Conservation (phyloP, 768 basidiomycete species). For the Leccinum imitatum region DNA sequence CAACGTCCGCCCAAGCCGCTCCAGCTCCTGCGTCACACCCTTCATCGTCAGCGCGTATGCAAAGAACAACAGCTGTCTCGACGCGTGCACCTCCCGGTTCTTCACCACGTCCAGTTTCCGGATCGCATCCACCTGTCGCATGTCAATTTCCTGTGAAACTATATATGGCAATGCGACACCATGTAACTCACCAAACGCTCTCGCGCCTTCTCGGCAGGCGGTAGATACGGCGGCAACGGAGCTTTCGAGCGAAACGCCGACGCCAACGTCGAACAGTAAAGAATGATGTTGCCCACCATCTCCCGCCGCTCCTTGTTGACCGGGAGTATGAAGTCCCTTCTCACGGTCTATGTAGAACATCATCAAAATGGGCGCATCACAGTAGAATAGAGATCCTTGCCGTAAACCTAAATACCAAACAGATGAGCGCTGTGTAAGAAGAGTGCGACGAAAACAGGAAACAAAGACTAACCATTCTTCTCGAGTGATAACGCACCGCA, state of each 20-base stretch:
- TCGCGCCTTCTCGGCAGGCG: conserved; percentile 86
- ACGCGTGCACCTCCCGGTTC: conserved; percentile 75
- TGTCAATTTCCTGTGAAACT: not conserved
- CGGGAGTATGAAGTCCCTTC: conserved; percentile 85
- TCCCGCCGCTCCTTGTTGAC: conserved; percentile 88
- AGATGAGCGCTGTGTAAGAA: conserved; percentile 6
- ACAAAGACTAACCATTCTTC: conserved; percentile 76
- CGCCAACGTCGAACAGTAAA: conserved; percentile 81
- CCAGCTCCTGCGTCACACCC: conserved; percentile 88
- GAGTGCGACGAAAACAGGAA: conserved; percentile 4
- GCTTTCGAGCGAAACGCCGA: conserved; percentile 82
- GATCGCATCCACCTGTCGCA: conserved; percentile 72
- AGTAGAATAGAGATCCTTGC: conserved; percentile 37
- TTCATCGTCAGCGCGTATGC: conserved; percentile 95
- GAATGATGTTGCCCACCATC: conserved; percentile 93
- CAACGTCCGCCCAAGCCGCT: conserved; percentile 73
- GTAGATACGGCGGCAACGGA: conserved; percentile 94
- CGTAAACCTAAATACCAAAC: conserved; percentile 59
- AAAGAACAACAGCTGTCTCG: conserved; percentile 86
- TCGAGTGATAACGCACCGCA: conserved; percentile 94
- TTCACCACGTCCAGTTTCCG: conserved; percentile 85
- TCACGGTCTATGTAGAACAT: conserved; percentile 55
- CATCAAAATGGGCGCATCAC: not conserved
- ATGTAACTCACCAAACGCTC: conserved; percentile 60
- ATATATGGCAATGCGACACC: not conserved